Conservation (phyloP, 2,329 filamentous ascomycete species). For the Alternaria panax region DNA sequence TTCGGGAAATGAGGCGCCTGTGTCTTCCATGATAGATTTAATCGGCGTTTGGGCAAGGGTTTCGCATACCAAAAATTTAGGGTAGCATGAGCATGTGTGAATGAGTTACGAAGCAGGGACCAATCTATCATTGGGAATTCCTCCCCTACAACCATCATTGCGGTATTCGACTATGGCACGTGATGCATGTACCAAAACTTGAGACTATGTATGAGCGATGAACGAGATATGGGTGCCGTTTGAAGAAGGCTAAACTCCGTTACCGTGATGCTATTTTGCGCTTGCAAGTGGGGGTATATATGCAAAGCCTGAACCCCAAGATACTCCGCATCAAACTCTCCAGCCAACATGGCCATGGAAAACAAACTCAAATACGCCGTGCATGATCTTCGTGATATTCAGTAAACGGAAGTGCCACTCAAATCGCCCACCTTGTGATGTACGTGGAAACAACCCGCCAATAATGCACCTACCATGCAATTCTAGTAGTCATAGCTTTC, state of each 20-base stretch:
- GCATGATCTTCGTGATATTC: background rate
- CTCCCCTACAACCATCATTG: slow-evolving; percentile 38
- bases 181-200: background rate
- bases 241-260: slow-evolving; percentile 12
- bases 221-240: background rate
- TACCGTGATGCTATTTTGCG: slow-evolving; percentile 19
- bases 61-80: slow-evolving; percentile 35
- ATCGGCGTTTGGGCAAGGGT: slow-evolving; percentile 23
- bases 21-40: slow-evolving; percentile 24
- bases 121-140: slow-evolving; percentile 46
- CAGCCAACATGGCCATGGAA: background rate
- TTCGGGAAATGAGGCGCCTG: slow-evolving; percentile 4
- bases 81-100: slow-evolving; percentile 39
- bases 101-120: slow-evolving; percentile 47
- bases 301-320: slow-evolving; percentile 6
- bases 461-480: background rate
- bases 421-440: background rate
- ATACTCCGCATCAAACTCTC: background rate
- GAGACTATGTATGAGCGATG: background rate
- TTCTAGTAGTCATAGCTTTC: slow-evolving; percentile 43
- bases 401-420: background rate
- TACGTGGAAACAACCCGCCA: background rate
- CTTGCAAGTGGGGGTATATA: slow-evolving; percentile 23
- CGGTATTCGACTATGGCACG: background rate
- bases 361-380: slow-evolving; percentile 1